These are phyloP conservation scores for Ustilago shanxiensis DNA, from an alignment of 1,284 basidiomycete genomes.

Conservation along the genomic window DNA sequence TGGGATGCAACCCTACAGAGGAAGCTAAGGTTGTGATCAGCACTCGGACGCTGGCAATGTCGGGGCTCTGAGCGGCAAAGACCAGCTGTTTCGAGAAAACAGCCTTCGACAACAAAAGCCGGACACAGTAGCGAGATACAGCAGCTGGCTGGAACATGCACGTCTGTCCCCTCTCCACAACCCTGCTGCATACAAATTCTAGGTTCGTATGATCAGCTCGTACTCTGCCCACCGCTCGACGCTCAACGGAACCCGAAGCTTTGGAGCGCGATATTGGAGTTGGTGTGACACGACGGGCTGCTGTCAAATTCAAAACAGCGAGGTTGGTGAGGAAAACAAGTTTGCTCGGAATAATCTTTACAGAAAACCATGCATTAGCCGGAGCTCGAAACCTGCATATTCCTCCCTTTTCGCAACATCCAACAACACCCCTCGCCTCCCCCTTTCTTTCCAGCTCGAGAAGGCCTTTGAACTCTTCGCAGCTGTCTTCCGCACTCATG, in stretches of 20 bases:
- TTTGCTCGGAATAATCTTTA: constrained; percentile 33
- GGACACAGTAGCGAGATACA: neutral
- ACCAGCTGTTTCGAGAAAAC: neutral
- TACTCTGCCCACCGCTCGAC: too few relatives aligned
- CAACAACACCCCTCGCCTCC: constrained; percentile 9
- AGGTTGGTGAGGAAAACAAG: neutral
- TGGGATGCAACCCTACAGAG: too few relatives aligned
- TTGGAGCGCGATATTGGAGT: too few relatives aligned
- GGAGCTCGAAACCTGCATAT: constrained; percentile 21
- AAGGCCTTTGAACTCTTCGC: neutral
- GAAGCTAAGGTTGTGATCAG: neutral
- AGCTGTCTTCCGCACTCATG: neutral
- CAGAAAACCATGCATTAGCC: constrained; percentile 16
- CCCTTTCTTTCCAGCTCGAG: neutral
- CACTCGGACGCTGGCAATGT: neutral
- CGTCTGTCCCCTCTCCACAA: neutral
- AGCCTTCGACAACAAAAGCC: neutral
- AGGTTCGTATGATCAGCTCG: too few relatives aligned
- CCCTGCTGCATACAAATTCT: too few relatives aligned
- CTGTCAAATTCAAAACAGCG: neutral
- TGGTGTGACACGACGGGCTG: too few relatives aligned
- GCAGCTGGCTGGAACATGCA: neutral
- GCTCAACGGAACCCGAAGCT: neutral
- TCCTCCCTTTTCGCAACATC: constrained; percentile 7
- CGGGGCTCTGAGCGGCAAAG: neutral